A percentile compares a stretch with the other conserved stretches of the same genome.
Evolutionary conservation across 148 eudicot genomes (phyloP).

Genomic region (Beta vulgaris): DNA sequence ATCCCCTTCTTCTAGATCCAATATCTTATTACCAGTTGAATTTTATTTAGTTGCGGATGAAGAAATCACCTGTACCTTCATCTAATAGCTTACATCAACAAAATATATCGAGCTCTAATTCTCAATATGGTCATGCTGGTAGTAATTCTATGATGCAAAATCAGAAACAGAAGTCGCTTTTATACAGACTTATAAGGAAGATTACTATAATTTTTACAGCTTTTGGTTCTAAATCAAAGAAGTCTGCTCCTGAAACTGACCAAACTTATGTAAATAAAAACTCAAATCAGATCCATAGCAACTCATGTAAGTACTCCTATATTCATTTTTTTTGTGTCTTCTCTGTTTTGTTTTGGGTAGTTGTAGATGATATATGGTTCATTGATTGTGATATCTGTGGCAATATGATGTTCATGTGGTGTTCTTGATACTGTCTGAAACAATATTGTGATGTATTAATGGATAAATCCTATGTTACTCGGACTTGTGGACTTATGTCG

Average conservation of each 20-base stretch:
- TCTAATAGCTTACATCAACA: neutral
- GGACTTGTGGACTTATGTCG: too few relatives aligned
- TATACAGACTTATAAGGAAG: constrained; percentile 23
- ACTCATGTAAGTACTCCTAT: constrained; percentile 30
- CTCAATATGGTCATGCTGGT: constrained; percentile 9
- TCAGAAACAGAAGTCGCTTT: constrained; percentile 22
- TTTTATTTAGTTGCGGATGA: constrained; percentile 1
- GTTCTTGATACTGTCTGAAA: neutral
- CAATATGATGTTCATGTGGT: neutral
- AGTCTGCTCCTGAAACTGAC: constrained; percentile 3
- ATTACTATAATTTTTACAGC: constrained; percentile 16
- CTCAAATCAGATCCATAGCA: constrained; percentile 11
- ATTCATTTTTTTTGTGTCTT: neutral
- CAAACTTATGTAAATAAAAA: constrained; percentile 14
- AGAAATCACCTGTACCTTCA: constrained; percentile 20
- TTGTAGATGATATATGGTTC: neutral
- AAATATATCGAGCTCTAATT: constrained; percentile 9
- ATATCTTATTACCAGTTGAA: neutral
- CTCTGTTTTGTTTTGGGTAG: neutral
- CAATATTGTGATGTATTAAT: too few relatives aligned
- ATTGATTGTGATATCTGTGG: neutral
- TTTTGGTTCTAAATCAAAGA: constrained; percentile 26
- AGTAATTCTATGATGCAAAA: constrained; percentile 7
- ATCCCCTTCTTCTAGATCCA: constrained; percentile 5
- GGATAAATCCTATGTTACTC: too few relatives aligned